These are phyloP conservation scores for Globisporangium emineosum DNA, from an alignment of 352 stramenopile genomes.

Conservation along the genomic window DNA sequence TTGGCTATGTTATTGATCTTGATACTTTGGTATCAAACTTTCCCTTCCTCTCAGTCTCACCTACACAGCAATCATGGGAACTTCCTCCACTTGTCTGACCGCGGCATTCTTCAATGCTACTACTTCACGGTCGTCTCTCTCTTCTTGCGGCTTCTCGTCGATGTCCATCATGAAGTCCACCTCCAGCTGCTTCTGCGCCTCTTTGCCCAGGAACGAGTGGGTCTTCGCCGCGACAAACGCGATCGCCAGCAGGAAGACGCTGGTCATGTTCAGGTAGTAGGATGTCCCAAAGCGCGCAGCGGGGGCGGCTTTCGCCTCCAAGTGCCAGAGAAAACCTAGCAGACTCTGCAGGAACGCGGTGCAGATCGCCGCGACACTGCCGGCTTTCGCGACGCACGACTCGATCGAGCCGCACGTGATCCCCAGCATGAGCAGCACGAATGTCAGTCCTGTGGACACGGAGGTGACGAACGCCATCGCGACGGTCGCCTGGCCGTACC, in stretches of 20 bases:
- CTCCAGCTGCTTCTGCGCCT: constrained; percentile 30
- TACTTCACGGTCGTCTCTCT: constrained; percentile 23
- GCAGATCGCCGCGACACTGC: constrained; percentile 22
- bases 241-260: constrained; percentile 25
- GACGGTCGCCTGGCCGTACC: constrained; percentile 28
- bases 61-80: background rate
- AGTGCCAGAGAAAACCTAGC: constrained; percentile 37
- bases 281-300: constrained; percentile 35
- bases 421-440: constrained; percentile 34
- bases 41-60: too few relatives aligned
- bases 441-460: constrained; percentile 20
- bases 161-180: constrained; percentile 29
- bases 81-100: background rate
- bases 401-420: constrained; percentile 45
- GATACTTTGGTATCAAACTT: too few relatives aligned
- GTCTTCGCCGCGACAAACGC: constrained; percentile 31
- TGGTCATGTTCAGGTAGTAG: constrained; percentile 47
- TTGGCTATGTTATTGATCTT: too few relatives aligned
- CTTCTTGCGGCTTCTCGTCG: constrained; percentile 25
- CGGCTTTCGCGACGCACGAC: constrained; percentile 33
- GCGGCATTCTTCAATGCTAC: background rate
- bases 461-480: constrained; percentile 27
- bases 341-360: constrained; percentile 27
- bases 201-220: constrained; percentile 36
- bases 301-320: constrained; percentile 30